Evolutionary conservation across 106 monocot genomes (phyloP).

Genomic region (Acorus calamus): DNA sequence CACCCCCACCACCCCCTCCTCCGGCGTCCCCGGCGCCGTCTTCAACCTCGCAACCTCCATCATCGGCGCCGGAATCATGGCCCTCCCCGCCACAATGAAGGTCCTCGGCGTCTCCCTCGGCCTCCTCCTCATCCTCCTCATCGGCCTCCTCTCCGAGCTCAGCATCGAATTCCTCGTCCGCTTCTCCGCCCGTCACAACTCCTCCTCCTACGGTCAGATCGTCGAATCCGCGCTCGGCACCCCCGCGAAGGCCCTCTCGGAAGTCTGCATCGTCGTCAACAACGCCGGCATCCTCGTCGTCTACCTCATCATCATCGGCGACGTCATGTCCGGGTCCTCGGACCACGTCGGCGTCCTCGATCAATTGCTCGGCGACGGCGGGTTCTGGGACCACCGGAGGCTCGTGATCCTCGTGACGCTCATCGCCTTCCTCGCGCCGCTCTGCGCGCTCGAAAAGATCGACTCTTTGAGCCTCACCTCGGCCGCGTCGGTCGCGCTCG

Average conservation of each 20-base stretch:
- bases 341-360: slow-evolving; percentile 60
- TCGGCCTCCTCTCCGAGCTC: slow-evolving; percentile 70
- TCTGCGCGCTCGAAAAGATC: no score
- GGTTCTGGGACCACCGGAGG: background rate
- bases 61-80: slow-evolving; percentile 93
- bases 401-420: no score
- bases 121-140: slow-evolving; percentile 38
- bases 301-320: slow-evolving; percentile 78
- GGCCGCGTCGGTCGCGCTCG: no score
- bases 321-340: slow-evolving; percentile 67
- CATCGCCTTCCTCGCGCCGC: no score
- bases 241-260: slow-evolving; percentile 35
- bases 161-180: slow-evolving; percentile 77
- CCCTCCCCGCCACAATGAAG: slow-evolving; percentile 81
- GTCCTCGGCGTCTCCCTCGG: slow-evolving; percentile 64
- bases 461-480: no score
- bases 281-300: slow-evolving; percentile 76
- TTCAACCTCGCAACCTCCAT: slow-evolving; percentile 90
- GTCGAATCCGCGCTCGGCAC: slow-evolving; percentile 53
- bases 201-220: slow-evolving; percentile 54
- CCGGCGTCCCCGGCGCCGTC: slow-evolving; percentile 56
- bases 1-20: slow-evolving; percentile 11
- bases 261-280: slow-evolving; percentile 67
- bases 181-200: slow-evolving; percentile 38
- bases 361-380: slow-evolving; percentile 49